Evolutionary conservation across 768 basidiomycete genomes (phyloP), one percentile per base, ranked within the genome.

Genomic region (Leccinum barrowsii): DNA sequence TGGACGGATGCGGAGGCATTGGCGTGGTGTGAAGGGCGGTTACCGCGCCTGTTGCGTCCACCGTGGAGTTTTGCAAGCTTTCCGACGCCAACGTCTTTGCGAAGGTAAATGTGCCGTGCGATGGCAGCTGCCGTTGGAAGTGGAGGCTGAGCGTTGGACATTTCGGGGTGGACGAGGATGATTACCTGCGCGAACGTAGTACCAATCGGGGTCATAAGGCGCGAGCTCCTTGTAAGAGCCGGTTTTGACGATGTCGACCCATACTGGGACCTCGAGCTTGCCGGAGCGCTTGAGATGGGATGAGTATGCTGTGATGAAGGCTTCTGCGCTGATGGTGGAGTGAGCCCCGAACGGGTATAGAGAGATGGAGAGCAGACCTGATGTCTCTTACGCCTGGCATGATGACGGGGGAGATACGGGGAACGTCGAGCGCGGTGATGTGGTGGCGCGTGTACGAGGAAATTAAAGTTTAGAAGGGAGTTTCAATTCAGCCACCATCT

Each of bases 161-260:
- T 17, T 22, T 50, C 10, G 35, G 37, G 2, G 24, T 19, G 40
- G 12, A 42, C 0, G 21, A 32, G 24, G 5, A 46, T 24, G 83
- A 86, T 74, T 71, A 97, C 95, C 95, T 78, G 96, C 92, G 70
- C 97, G 93, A 74, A 96, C 83, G 79, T 98, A 99, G 85, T 87
- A 99, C 97, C 97, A 99, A 77, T 99, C 97, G 46, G 93, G 91
- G 78, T 98, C 94, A 79, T 98, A 98, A 55, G 97, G 97, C 55
- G 95, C 96, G 60, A 97, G 92, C 79, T 99, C 97, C 78, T 98
- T 98, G 84, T 82, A 94, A 59, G 90, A 80, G 74, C 92, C 96
- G 61, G 97, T 99, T 84, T 99, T 99, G 75, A 99, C 97, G 68
- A 98, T 80, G 76, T 97, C 96, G 61, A 92, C 96, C 96, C 96